Percentiles rank a stretch among this genome's conserved stretches.
phyloP scores from a whole-genome alignment of 2,329 filamentous ascomycete species.

The Verticillium tricorpus region DNA sequence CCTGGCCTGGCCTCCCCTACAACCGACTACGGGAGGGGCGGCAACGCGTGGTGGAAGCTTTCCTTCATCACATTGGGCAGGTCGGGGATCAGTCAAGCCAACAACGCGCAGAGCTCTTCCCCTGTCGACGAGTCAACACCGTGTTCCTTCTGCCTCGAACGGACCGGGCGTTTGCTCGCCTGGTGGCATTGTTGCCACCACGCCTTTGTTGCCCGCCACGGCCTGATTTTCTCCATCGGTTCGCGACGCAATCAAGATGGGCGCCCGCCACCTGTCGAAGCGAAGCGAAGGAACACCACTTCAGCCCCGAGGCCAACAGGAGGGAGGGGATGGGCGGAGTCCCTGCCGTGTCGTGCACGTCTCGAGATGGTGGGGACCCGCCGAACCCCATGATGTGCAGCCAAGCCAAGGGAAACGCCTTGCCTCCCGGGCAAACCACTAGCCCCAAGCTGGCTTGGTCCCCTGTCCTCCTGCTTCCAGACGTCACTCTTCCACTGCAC shows the following conservation, averaged over 20 bases:
- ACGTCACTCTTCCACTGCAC: neutral
- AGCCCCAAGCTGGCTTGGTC: neutral
- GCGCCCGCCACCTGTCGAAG: neutral
- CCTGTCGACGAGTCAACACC: no score
- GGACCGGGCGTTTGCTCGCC: no score
- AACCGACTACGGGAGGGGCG: neutral
- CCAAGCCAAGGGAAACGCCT: neutral
- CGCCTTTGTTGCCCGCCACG: neutral
- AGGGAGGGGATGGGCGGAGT: neutral
- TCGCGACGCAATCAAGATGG: neutral
- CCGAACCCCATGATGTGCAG: slow-evolving; percentile 12
- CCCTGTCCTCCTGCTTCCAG: neutral
- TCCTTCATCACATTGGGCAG: neutral
- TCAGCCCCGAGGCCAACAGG: neutral
- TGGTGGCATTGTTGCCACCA: no score
- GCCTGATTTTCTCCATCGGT: neutral
- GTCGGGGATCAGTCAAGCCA: no score
- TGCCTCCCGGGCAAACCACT: neutral
- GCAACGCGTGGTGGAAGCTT: neutral
- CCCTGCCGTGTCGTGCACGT: neutral
- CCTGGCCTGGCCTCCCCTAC: neutral
- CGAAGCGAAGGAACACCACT: neutral
- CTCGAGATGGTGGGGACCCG: slow-evolving; percentile 3
- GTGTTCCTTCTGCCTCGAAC: no score
- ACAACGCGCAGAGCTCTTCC: no score